These are phyloP conservation scores for Coemansia guatemalensis DNA, from an alignment of 192 early-diverging fungal genomes.

Conservation along the genomic window DNA sequence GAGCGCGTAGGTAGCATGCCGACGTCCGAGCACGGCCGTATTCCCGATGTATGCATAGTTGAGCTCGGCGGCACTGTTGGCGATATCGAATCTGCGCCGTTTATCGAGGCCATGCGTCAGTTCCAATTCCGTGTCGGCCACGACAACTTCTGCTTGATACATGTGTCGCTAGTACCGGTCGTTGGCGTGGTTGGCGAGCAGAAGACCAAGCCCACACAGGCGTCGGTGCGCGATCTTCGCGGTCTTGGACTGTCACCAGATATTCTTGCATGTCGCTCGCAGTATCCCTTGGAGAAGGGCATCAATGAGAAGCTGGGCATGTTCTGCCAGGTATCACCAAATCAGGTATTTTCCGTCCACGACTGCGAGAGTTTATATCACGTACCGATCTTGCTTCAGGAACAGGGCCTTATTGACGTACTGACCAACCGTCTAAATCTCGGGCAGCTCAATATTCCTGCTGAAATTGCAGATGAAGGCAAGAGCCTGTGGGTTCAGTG, in stretches of 20 bases:
- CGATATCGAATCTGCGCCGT: slow-evolving; percentile 99
- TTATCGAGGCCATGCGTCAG: slow-evolving; percentile 99
- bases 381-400: slow-evolving; percentile 86
- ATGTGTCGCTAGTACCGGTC: slow-evolving; percentile 95
- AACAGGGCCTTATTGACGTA: slow-evolving; percentile 84
- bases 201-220: slow-evolving; percentile 99
- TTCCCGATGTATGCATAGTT: slow-evolving; percentile 96
- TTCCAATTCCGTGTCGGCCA: slow-evolving; percentile 99
- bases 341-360: slow-evolving; percentile 92
- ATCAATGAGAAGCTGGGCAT: slow-evolving; percentile 94
- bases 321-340: slow-evolving; percentile 97
- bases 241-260: slow-evolving; percentile 95
- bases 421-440: slow-evolving; percentile 80
- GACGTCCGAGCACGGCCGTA: slow-evolving; percentile 66
- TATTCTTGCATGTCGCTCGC: slow-evolving; percentile 93
- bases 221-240: slow-evolving; percentile 91
- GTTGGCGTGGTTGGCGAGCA: slow-evolving; percentile 98
- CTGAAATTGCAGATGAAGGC: slow-evolving; percentile 60
- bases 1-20: slow-evolving; percentile 91
- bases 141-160: slow-evolving; percentile 97
- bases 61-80: slow-evolving; percentile 98
- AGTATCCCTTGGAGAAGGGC: slow-evolving; percentile 77
- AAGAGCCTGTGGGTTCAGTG: slow-evolving; percentile 78
- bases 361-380: slow-evolving; percentile 98
- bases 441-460: slow-evolving; percentile 54